These are phyloP conservation scores for Phlegmacium glaucopus DNA, from an alignment of 768 basidiomycete genomes.

Conservation along the genomic window DNA sequence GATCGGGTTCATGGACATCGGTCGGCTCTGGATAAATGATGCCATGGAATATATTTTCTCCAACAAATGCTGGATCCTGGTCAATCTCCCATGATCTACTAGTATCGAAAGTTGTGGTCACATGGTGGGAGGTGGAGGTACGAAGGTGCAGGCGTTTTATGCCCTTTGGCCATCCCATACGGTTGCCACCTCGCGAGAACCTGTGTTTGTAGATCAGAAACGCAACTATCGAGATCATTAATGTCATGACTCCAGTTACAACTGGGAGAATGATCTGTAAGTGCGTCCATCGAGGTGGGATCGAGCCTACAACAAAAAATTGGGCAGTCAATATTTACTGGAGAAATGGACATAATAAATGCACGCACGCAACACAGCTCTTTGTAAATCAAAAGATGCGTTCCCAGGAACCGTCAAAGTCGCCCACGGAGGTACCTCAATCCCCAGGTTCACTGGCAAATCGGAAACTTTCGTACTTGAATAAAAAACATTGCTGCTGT, in stretches of 20 bases:
- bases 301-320: background rate
- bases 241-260: slow-evolving; percentile 10
- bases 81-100: background rate
- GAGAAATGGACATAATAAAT: background rate
- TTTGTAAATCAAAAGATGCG: slow-evolving; percentile 17
- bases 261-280: slow-evolving; percentile 19
- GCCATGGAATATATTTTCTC: too few relatives aligned
- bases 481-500: slow-evolving; percentile 8
- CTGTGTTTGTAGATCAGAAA: slow-evolving; percentile 8
- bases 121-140: background rate
- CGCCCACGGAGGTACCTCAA: slow-evolving; percentile 16
- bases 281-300: slow-evolving; percentile 13
- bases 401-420: slow-evolving; percentile 17
- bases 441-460: slow-evolving; percentile 5
- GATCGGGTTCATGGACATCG: too few relatives aligned
- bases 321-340: background rate
- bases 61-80: too few relatives aligned
- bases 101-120: background rate
- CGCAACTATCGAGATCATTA: slow-evolving; percentile 10
- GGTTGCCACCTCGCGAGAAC: background rate
- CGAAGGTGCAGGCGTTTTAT: background rate
- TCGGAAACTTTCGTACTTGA: slow-evolving; percentile 4
- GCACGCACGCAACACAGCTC: slow-evolving; percentile 18
- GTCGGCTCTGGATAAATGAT: too few relatives aligned
- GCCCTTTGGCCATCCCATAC: background rate